A percentile compares a stretch with the other conserved stretches of the same genome.
Evolutionary conservation across 139 green algal species (phyloP).

Genomic region (Trebouxia sp.): DNA sequence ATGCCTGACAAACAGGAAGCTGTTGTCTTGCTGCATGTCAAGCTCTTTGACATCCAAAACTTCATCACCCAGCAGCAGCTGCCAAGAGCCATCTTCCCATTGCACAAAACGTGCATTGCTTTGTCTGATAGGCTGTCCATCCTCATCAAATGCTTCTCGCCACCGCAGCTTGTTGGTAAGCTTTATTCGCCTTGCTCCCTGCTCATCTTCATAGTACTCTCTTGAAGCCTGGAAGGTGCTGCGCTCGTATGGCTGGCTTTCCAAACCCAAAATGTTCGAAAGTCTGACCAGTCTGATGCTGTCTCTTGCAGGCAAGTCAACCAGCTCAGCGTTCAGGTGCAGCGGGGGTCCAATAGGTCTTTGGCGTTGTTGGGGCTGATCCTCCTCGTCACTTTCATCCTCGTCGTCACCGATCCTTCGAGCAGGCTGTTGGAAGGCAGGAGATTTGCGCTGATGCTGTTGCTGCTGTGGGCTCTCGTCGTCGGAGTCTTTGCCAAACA

Average conservation of each 20-base stretch:
- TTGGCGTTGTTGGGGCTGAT: neutral
- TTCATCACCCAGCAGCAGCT: slow-evolving; percentile 78
- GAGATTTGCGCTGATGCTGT: slow-evolving; percentile 9
- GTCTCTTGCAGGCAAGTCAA: neutral
- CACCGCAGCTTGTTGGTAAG: slow-evolving; percentile 50
- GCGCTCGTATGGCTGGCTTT: slow-evolving; percentile 65
- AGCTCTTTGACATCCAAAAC: slow-evolving; percentile 68
- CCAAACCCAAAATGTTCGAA: slow-evolving; percentile 69
- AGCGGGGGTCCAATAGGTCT: slow-evolving; percentile 11
- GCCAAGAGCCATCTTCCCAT: slow-evolving; percentile 76
- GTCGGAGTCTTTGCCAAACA: slow-evolving; percentile 35
- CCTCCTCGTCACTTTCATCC: slow-evolving; percentile 41
- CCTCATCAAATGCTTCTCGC: slow-evolving; percentile 39
- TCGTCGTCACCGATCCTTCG: slow-evolving; percentile 26
- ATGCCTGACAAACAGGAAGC: slow-evolving; percentile 65
- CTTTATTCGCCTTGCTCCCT: slow-evolving; percentile 38
- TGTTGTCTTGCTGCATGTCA: slow-evolving; percentile 57
- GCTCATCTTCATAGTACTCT: slow-evolving; percentile 52
- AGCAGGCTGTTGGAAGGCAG: neutral
- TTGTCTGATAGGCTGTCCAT: slow-evolving; percentile 46
- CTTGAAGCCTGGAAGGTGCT: slow-evolving; percentile 56
- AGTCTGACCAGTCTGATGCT: slow-evolving; percentile 22
- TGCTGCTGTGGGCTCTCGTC: slow-evolving; percentile 5
- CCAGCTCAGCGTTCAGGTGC: neutral
- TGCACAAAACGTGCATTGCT: slow-evolving; percentile 80